A percentile compares a stretch with the other conserved stretches of the same genome.
Conservation (phyloP, 768 basidiomycete species). For the Kwoniella dendrophila region DNA sequence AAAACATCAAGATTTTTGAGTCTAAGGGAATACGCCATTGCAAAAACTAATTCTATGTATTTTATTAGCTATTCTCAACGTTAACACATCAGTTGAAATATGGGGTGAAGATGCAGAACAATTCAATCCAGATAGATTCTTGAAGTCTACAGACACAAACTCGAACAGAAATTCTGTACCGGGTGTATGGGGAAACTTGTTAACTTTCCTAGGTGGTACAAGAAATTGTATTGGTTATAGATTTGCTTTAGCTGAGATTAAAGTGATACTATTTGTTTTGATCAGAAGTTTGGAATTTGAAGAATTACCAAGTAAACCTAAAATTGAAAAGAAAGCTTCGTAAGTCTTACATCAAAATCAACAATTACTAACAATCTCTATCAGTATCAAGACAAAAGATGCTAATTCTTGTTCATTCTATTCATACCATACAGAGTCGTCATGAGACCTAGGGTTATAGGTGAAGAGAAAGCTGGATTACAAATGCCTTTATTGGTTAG, state of each 20-base stretch:
- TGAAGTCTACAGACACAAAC: slow-evolving; percentile 29
- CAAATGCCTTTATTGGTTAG: slow-evolving; percentile 54
- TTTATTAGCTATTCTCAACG: slow-evolving; percentile 48
- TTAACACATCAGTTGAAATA: slow-evolving; percentile 47
- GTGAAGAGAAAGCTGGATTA: slow-evolving; percentile 49
- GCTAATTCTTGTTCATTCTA: not conserved
- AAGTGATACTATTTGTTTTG: slow-evolving; percentile 53
- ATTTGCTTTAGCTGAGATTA: slow-evolving; percentile 56
- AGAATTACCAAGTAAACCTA: slow-evolving; percentile 42
- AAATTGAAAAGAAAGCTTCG: slow-evolving; percentile 50
- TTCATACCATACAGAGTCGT: slow-evolving; percentile 37
- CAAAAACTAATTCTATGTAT: not conserved
- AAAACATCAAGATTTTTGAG: not conserved
- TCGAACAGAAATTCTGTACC: slow-evolving; percentile 34
- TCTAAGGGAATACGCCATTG: not conserved
- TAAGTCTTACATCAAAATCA: slow-evolving; percentile 24
- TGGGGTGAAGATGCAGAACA: slow-evolving; percentile 52
- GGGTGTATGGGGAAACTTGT: slow-evolving; percentile 54
- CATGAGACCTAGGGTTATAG: slow-evolving; percentile 46
- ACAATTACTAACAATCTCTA: no score
- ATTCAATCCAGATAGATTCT: slow-evolving; percentile 47
- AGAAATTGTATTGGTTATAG: slow-evolving; percentile 54
- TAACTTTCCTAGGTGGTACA: slow-evolving; percentile 55
- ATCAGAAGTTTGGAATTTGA: slow-evolving; percentile 53
- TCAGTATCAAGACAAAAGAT: not conserved